Percentiles rank a stretch among this genome's conserved stretches.
These are phyloP conservation scores for Ruellia speciosa DNA, from an alignment of 305 asterid genomes.

Conservation along the genomic window DNA sequence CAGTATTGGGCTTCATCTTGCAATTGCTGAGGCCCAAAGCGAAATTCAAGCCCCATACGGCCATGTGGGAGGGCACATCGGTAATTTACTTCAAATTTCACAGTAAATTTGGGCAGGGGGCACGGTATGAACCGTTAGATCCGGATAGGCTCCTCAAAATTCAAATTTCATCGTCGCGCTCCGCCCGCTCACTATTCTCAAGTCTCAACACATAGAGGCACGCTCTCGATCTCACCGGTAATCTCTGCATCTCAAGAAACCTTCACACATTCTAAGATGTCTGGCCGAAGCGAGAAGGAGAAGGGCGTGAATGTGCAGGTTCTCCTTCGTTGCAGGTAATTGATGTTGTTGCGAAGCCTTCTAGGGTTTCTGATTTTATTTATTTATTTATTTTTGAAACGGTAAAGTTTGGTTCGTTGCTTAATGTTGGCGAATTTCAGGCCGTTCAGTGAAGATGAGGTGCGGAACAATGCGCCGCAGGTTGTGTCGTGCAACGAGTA, in stretches of 20 bases:
- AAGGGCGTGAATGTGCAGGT: slow-evolving; percentile 88
- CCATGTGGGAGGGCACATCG: slow-evolving; percentile 8
- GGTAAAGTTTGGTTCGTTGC: neutral
- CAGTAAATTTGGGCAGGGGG: too few relatives aligned
- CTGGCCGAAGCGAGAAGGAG: slow-evolving; percentile 61
- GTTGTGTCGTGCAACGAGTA: slow-evolving; percentile 82
- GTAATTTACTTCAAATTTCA: slow-evolving; percentile 1
- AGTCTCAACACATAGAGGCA: neutral
- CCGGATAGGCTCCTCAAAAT: slow-evolving; percentile 27
- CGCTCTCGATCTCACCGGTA: neutral
- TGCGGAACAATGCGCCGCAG: slow-evolving; percentile 87
- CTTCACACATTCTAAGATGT: slow-evolving; percentile 31
- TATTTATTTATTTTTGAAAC: neutral
- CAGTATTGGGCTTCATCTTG: too few relatives aligned
- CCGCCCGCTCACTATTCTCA: slow-evolving; percentile 11
- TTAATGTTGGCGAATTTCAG: slow-evolving; percentile 25
- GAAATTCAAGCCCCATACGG: neutral
- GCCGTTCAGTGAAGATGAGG: slow-evolving; percentile 87
- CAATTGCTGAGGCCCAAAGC: neutral
- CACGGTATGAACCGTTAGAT: slow-evolving; percentile 21
- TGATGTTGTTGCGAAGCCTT: neutral
- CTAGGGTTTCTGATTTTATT: slow-evolving; percentile 17
- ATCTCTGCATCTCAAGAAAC: too few relatives aligned
- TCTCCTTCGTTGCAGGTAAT: slow-evolving; percentile 88
- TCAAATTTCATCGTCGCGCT: slow-evolving; percentile 21